A percentile compares a stretch with the other conserved stretches of the same genome.
phyloP scores from a whole-genome alignment of 108 stramenopile genomes.

The Chaetoceros muelleri region DNA sequence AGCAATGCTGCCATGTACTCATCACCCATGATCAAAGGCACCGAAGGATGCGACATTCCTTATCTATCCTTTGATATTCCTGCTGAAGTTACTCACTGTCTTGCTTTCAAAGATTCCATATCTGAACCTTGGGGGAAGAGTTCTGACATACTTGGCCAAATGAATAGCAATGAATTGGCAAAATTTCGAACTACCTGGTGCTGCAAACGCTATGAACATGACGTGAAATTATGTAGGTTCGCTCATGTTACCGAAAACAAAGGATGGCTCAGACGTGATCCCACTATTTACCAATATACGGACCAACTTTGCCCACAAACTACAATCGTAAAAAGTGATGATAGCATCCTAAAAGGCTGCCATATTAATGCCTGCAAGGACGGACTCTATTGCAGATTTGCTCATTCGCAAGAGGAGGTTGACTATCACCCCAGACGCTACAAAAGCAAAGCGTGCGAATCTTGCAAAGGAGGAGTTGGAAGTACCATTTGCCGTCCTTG shows the following conservation, averaged over 20 bases:
- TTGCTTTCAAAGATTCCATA: not conserved
- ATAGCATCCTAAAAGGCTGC: not conserved
- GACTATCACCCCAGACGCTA: constrained; percentile 60
- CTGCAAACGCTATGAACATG: constrained; percentile 80
- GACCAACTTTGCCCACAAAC: constrained; percentile 53
- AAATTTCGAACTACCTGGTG: constrained; percentile 80
- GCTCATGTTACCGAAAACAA: constrained; percentile 70
- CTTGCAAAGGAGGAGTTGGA: constrained; percentile 8
- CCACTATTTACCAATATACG: constrained; percentile 34
- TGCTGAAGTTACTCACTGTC: not conserved
- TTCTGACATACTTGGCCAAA: constrained; percentile 34
- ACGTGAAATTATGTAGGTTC: constrained; percentile 70
- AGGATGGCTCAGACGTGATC: constrained; percentile 79
- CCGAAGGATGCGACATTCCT: not conserved
- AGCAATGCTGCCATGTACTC: not conserved
- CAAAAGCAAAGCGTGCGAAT: constrained; percentile 46
- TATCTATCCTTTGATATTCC: not conserved
- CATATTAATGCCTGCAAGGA: not conserved
- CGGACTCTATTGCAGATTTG: constrained; percentile 49
- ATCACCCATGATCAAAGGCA: not conserved
- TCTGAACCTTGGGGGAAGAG: constrained; percentile 4
- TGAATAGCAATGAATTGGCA: constrained; percentile 47
- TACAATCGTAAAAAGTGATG: constrained; percentile 14
- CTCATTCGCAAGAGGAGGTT: constrained; percentile 79
- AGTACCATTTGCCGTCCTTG: constrained; percentile 16